Evolutionary conservation across 192 early-diverging fungal genomes (phyloP).

Genomic region (Allomyces macrogynus): DNA sequence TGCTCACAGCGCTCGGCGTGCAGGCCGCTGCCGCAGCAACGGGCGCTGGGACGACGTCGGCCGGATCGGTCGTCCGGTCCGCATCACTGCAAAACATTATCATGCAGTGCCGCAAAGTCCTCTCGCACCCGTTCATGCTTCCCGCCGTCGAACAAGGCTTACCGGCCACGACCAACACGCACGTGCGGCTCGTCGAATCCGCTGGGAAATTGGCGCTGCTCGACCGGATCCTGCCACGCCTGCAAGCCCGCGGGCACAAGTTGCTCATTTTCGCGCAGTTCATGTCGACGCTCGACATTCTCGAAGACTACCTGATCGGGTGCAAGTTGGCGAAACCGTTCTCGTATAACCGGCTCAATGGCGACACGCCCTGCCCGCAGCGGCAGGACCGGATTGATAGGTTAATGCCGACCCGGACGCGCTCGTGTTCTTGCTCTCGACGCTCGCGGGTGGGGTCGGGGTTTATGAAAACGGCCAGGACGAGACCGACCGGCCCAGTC

Average conservation of each 20-base stretch:
- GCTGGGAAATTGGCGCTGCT: conserved; percentile 45
- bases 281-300: conserved; percentile 56
- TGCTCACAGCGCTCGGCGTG: conserved; percentile 19
- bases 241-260: conserved; percentile 32
- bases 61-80: not conserved
- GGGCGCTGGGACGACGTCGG: not conserved
- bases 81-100: conserved; percentile 22
- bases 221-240: conserved; percentile 40
- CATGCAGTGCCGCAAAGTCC: conserved; percentile 46
- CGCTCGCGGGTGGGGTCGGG: conserved; percentile 55
- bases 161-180: conserved; percentile 1
- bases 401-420: conserved; percentile 39
- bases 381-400: conserved; percentile 36
- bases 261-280: conserved; percentile 76
- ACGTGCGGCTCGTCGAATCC: conserved; percentile 36
- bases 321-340: not conserved
- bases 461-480: too few species aligned
- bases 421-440: conserved; percentile 47
- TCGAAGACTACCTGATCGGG: conserved; percentile 48
- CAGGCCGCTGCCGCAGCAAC: conserved; percentile 9
- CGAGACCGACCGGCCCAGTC: not conserved
- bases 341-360: conserved; percentile 19
- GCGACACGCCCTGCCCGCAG: conserved; percentile 21
- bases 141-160: conserved; percentile 14
- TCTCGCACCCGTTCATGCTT: conserved; percentile 50